Conservation (phyloP, 768 basidiomycete genomes). For the Psilocybe azurescens region DNA sequence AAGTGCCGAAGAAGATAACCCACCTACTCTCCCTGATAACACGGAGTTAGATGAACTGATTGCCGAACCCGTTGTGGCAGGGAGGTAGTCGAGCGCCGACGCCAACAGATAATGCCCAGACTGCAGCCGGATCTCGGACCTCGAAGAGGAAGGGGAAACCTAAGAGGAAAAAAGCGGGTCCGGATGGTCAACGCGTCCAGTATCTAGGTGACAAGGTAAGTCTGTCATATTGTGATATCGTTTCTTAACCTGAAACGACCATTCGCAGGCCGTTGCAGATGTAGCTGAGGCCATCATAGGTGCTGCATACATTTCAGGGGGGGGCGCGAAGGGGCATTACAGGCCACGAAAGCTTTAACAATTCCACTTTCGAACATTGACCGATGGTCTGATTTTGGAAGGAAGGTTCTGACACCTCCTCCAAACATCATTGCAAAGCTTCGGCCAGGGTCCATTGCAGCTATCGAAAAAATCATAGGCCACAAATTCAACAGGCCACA, state of each 20-base stretch:
- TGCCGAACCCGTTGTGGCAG: not conserved
- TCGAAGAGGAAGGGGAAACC: conserved; percentile 33
- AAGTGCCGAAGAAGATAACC: not conserved
- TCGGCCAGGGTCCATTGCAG: conserved; percentile 51
- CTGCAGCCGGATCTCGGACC: conserved; percentile 7
- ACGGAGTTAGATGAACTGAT: conserved; percentile 3
- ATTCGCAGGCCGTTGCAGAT: conserved; percentile 74
- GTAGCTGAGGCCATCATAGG: conserved; percentile 86
- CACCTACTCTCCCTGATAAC: not conserved
- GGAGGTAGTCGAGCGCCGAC: not conserved
- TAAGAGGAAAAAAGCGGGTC: conserved; percentile 40
- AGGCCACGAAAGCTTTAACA: conserved; percentile 65
- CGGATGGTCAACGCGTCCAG: conserved; percentile 40
- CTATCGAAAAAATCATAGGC: conserved; percentile 69
- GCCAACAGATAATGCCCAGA: conserved; percentile 1
- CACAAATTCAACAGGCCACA: conserved; percentile 65
- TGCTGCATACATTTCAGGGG: conserved; percentile 78
- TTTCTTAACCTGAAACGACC: conserved; percentile 1
- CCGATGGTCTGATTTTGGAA: conserved; percentile 75
- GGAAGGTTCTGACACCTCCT: conserved; percentile 49
- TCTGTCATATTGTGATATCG: not conserved
- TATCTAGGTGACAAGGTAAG: conserved; percentile 82
- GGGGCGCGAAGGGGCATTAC: conserved; percentile 69
- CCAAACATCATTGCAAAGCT: conserved; percentile 50
- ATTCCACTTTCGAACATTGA: conserved; percentile 68